These are phyloP conservation scores for Suillus bovinus DNA, from an alignment of 768 basidiomycete species.

Conservation along the genomic window DNA sequence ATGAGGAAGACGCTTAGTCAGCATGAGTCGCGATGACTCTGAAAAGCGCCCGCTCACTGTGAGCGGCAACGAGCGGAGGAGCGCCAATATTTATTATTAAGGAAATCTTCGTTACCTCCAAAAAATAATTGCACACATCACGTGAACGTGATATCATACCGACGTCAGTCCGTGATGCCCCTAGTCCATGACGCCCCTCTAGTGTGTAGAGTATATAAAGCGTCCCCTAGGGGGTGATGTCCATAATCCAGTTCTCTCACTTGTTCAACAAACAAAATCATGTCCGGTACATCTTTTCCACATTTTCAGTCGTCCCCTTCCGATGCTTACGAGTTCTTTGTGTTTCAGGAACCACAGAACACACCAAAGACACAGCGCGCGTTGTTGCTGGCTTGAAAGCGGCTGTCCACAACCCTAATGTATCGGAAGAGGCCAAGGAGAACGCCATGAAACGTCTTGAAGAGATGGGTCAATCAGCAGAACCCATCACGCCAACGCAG, in stretches of 20 bases:
- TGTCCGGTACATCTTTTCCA: conserved; percentile 16
- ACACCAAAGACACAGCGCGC: conserved; percentile 41
- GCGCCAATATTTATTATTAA: too few relatives aligned
- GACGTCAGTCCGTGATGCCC: too few relatives aligned
- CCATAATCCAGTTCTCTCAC: background rate
- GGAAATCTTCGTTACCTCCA: background rate
- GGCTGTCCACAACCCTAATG: conserved; percentile 57
- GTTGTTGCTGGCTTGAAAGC: conserved; percentile 61
- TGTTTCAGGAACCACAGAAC: conserved; percentile 20
- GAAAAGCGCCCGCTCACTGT: background rate
- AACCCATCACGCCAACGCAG: background rate
- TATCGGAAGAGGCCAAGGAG: conserved; percentile 54
- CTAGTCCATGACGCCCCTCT: background rate
- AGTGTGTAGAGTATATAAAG: conserved; percentile 2
- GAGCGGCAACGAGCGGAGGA: too few relatives aligned
- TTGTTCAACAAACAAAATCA: background rate
- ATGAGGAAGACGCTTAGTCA: background rate
- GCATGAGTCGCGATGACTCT: background rate
- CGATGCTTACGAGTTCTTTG: background rate
- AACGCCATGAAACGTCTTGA: conserved; percentile 49
- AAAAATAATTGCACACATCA: background rate
- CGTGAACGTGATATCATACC: conserved; percentile 7
- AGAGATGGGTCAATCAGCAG: conserved; percentile 32
- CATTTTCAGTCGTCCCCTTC: background rate
- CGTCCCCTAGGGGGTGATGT: background rate